Percentiles rank a stretch among this genome's conserved stretches.
phyloP scores from a whole-genome alignment of 768 basidiomycete genomes.

The Lentinula boryana region DNA sequence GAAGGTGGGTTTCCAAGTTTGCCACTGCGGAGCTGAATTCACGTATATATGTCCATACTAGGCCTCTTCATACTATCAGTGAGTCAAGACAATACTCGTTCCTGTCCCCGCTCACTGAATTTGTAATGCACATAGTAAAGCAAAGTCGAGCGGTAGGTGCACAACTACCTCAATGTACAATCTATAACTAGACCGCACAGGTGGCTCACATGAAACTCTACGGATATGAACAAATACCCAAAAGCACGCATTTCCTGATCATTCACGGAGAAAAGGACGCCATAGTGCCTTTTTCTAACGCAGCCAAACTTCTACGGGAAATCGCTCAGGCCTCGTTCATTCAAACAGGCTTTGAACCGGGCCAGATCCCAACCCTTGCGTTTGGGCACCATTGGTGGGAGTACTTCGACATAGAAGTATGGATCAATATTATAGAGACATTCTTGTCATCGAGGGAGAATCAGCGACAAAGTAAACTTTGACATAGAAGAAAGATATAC shows the following conservation, averaged over 20 bases:
- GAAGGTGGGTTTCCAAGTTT: slow-evolving; percentile 12
- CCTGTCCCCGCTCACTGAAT: neutral
- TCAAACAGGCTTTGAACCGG: slow-evolving; percentile 23
- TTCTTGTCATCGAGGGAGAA: slow-evolving; percentile 19
- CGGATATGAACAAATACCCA: slow-evolving; percentile 25
- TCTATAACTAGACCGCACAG: neutral
- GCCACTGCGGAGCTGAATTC: neutral
- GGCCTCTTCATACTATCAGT: slow-evolving; percentile 5
- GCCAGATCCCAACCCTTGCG: slow-evolving; percentile 27
- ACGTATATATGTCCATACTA: neutral
- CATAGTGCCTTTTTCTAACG: slow-evolving; percentile 30
- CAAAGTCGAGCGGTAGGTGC: slow-evolving; percentile 26
- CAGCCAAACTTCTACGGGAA: slow-evolving; percentile 25
- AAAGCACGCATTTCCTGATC: slow-evolving; percentile 26
- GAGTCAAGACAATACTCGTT: neutral
- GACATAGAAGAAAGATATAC: neutral
- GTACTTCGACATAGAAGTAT: slow-evolving; percentile 36
- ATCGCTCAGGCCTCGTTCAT: slow-evolving; percentile 32
- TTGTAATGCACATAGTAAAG: slow-evolving; percentile 16
- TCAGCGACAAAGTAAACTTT: neutral
- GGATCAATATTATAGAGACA: slow-evolving; percentile 30
- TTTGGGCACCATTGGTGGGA: slow-evolving; percentile 44
- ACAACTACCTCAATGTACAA: neutral
- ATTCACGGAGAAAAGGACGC: slow-evolving; percentile 35
- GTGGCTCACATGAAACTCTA: slow-evolving; percentile 19